Percentiles rank a stretch among this genome's conserved stretches.
Conservation (phyloP, 2,329 filamentous ascomycete genomes). For the Calcarisporium arbuscula region DNA sequence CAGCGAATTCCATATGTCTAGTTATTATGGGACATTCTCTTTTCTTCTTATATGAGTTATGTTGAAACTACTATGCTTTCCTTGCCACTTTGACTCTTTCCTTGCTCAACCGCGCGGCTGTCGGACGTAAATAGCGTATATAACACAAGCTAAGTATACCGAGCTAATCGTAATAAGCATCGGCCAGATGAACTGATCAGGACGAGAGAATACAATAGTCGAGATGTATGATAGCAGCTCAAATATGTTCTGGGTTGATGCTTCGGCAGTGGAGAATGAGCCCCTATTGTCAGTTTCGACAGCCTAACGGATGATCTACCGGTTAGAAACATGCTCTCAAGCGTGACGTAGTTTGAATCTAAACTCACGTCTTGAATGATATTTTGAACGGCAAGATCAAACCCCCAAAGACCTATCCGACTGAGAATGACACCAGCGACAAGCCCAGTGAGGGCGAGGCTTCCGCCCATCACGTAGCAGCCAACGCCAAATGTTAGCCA, state of each 20-base stretch:
- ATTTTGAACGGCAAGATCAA: conserved; percentile 53
- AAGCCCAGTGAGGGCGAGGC: conserved; percentile 36
- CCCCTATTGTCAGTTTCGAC: conserved; percentile 53
- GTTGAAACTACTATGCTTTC: too few relatives aligned
- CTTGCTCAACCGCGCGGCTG: too few relatives aligned
- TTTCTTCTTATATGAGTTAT: too few relatives aligned
- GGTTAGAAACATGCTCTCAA: conserved; percentile 1
- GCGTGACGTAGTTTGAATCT: too few relatives aligned
- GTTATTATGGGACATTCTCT: too few relatives aligned
- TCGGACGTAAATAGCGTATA: conserved; percentile 25
- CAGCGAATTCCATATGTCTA: too few relatives aligned
- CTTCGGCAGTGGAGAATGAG: conserved; percentile 62
- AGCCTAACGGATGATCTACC: conserved; percentile 30
- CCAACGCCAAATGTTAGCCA: conserved; percentile 38
- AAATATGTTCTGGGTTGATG: conserved; percentile 61
- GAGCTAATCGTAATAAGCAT: conserved; percentile 51
- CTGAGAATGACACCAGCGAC: conserved; percentile 47
- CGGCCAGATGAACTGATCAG: conserved; percentile 59
- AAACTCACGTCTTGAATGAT: conserved; percentile 52
- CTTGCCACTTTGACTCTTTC: too few relatives aligned
- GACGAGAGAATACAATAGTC: conserved; percentile 58
- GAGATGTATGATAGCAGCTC: conserved; percentile 60
- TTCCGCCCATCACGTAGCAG: conserved; percentile 2
- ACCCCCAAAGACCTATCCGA: conserved; percentile 55
- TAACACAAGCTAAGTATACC: conserved; percentile 27